These are phyloP conservation scores for Macroventuria anomochaeta DNA, from an alignment of 2,329 filamentous ascomycete species.

Conservation along the genomic window DNA sequence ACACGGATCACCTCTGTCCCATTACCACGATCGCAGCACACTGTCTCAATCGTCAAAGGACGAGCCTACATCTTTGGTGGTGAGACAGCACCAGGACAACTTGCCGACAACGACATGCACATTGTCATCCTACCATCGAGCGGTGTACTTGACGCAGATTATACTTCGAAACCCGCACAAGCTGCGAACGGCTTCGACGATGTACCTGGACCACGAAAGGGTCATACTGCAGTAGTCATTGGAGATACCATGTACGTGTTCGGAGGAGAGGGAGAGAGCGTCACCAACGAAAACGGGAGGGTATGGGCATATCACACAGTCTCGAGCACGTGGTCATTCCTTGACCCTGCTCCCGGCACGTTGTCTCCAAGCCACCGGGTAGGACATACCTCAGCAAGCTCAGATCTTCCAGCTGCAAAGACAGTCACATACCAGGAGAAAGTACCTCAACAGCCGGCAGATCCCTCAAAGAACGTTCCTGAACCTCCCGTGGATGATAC, in stretches of 20 bases:
- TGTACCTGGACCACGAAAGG: constrained; percentile 49
- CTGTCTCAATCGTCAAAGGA: constrained; percentile 60
- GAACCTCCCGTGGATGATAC: constrained; percentile 49
- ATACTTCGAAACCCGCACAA: constrained; percentile 45
- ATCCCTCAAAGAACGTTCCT: constrained; percentile 51
- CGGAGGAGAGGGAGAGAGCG: constrained; percentile 47
- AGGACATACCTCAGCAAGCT: constrained; percentile 48
- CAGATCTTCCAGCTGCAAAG: constrained; percentile 50
- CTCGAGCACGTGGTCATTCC: constrained; percentile 49
- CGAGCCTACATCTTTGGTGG: constrained; percentile 65
- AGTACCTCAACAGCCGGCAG: constrained; percentile 50
- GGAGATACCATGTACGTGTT: constrained; percentile 56
- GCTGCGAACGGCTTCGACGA: constrained; percentile 36
- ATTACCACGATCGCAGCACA: constrained; percentile 59
- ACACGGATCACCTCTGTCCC: constrained; percentile 54
- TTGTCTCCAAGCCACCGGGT: constrained; percentile 40
- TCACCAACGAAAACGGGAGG: constrained; percentile 45
- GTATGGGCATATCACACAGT: constrained; percentile 56
- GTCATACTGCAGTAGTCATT: constrained; percentile 53
- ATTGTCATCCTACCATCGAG: constrained; percentile 59
- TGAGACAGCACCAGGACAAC: constrained; percentile 45
- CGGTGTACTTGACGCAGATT: constrained; percentile 53
- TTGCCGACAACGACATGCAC: constrained; percentile 61
- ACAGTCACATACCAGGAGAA: constrained; percentile 36
- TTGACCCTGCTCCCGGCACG: constrained; percentile 44